phyloP scores from a whole-genome alignment of 2,329 filamentous ascomycete species.

The Pseudogymnoascus sp. region DNA sequence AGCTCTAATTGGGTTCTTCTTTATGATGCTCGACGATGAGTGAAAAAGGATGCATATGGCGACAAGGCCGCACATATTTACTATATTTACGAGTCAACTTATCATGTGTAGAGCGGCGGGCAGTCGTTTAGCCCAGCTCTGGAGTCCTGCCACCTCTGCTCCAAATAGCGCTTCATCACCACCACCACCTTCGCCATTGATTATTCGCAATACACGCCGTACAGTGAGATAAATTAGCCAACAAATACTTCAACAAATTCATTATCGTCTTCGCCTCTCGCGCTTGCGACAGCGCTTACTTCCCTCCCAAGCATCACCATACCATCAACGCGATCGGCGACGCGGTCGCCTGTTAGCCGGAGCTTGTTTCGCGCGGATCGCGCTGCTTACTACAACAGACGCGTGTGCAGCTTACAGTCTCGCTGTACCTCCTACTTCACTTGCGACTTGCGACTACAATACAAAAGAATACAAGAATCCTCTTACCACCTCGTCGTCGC shows the following conservation, averaged over 20 bases:
- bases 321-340: neutral
- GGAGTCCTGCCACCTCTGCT: no score
- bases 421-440: conserved; percentile 68
- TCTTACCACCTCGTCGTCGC: conserved; percentile 37
- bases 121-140: neutral
- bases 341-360: neutral
- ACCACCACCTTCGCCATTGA: neutral
- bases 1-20: no score
- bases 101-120: neutral
- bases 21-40: neutral
- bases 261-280: neutral
- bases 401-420: conserved; percentile 62
- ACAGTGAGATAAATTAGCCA: neutral
- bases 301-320: neutral
- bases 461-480: conserved; percentile 48
- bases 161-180: neutral
- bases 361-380: conserved; percentile 21
- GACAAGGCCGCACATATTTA: neutral
- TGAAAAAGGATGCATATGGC: neutral
- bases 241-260: neutral
- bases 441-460: conserved; percentile 63
- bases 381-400: conserved; percentile 52
- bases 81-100: neutral
- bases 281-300: neutral
- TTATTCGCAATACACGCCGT: neutral